phyloP scores from a whole-genome alignment of 2,329 filamentous ascomycete species.

The Xylaria sp. region DNA sequence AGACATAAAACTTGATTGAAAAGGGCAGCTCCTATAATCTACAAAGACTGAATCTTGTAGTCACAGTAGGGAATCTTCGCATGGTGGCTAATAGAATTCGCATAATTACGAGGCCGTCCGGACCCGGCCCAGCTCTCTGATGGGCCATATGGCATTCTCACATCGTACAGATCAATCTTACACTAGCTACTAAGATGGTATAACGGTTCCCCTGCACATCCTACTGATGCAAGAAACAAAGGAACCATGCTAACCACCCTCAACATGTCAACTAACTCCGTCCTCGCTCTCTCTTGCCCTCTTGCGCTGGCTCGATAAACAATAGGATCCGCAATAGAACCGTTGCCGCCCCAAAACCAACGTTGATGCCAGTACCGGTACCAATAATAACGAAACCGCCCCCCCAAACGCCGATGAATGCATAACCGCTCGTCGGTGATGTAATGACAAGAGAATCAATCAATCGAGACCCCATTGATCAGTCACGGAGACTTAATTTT shows the following conservation, averaged over 20 bases:
- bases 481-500: conserved; percentile 14
- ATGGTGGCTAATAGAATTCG: background rate
- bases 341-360: background rate
- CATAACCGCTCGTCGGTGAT: conserved; percentile 14
- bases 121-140: background rate
- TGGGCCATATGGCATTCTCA: conserved; percentile 5
- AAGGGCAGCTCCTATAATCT: background rate
- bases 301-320: background rate
- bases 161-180: conserved; percentile 31
- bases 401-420: conserved; percentile 33
- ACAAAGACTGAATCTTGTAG: background rate
- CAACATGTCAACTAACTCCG: background rate
- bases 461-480: background rate
- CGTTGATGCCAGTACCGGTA: conserved; percentile 19
- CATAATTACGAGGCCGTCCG: conserved; percentile 9
- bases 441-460: background rate
- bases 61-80: background rate
- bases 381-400: conserved; percentile 18
- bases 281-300: background rate
- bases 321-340: background rate
- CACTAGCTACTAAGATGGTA: conserved; percentile 13
- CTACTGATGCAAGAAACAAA: background rate
- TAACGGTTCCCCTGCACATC: background rate
- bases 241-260: conserved; percentile 1
- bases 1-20: background rate